Base-by-base conservation (phyloP, 1,284 basidiomycete genomes). In the Sanghuangporus sanghuang region DNA sequence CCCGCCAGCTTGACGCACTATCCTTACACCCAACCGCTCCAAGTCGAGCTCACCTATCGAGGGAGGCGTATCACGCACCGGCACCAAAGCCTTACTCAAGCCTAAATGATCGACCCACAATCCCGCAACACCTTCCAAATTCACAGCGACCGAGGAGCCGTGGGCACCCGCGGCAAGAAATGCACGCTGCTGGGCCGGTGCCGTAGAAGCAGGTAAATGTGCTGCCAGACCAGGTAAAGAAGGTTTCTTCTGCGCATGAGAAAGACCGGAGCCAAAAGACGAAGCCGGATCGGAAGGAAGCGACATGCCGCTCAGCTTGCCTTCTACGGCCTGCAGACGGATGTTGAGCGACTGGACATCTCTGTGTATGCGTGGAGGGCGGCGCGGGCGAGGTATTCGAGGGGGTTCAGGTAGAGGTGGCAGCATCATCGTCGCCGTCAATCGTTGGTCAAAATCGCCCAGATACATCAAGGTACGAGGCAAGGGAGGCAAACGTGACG, bases 271-370 rank as follows among this genome's bases (percentile, higher is more conserved):
- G 39, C 36, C 49, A 42, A 49, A 56, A 44, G 57, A n/a, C 23
- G 35, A 18, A 32, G 27, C 3, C 32, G n/a, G 57, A 14, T 21
- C 62, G 9, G 52, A 44, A 35, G 62, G 46, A 14, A 35, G 27
- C 14, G 48, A 27, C 8, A 87, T 71, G 66, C 83, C 78, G 2
- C 81, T 78, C 27, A 89, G 72, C 60, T 78, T 75, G 2, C 77
- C 75, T 71, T 83, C 82, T 64, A 90, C 80, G 64, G 83, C 80
- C 42, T 88, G 82, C 35, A 92, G 79, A 8, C 89, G 83, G 71
- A 91, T 92, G 71, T 92, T 89, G 40, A 92, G 79, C 1, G 89
- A 89, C 71, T 92, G 90, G 1, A 92, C 79, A 73, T 92, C 90
- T 59, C 86, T 89, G 68, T 21, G 62, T 8, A 63, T 42, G 38